Evolutionary conservation across 805 yeast genomes (phyloP).

Genomic region (Crinitomyces ghanaensis): DNA sequence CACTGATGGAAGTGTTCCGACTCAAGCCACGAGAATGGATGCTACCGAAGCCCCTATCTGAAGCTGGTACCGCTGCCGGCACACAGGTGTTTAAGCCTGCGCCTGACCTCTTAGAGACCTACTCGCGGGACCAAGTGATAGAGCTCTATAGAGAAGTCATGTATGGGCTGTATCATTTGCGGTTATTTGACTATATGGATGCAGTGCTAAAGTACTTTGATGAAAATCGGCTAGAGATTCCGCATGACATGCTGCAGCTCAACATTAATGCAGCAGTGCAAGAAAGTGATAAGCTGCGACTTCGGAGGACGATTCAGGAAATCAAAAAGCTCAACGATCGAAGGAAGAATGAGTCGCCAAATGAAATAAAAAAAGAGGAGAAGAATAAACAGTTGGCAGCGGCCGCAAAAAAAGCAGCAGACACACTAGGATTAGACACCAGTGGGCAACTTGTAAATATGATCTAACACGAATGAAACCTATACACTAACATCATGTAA

Average conservation of each 20-base stretch:
- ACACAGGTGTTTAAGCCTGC: too few species aligned
- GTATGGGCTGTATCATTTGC: too few species aligned
- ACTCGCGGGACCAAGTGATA: too few species aligned
- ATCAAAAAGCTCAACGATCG: constrained; percentile 7
- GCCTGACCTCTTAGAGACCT: too few species aligned
- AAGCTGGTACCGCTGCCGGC: too few species aligned
- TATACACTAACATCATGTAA: neutral
- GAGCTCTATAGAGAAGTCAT: too few species aligned
- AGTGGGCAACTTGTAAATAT: neutral
- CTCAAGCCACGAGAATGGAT: too few species aligned
- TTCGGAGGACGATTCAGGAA: constrained; percentile 13
- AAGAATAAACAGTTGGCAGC: constrained; percentile 1
- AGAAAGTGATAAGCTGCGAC: constrained; percentile 14
- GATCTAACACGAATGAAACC: neutral
- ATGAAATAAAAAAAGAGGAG: neutral
- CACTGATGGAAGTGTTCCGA: too few species aligned
- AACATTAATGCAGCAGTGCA: constrained; percentile 15
- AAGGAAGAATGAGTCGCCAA: neutral
- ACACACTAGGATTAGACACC: neutral
- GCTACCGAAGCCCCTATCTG: too few species aligned
- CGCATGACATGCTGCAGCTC: constrained; percentile 17
- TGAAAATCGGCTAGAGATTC: too few species aligned
- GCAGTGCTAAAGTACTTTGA: too few species aligned
- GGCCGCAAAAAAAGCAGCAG: neutral
- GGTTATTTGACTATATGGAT: too few species aligned